Conservation (phyloP, 352 stramenopile genomes). For the Pythium utonaiense region DNA sequence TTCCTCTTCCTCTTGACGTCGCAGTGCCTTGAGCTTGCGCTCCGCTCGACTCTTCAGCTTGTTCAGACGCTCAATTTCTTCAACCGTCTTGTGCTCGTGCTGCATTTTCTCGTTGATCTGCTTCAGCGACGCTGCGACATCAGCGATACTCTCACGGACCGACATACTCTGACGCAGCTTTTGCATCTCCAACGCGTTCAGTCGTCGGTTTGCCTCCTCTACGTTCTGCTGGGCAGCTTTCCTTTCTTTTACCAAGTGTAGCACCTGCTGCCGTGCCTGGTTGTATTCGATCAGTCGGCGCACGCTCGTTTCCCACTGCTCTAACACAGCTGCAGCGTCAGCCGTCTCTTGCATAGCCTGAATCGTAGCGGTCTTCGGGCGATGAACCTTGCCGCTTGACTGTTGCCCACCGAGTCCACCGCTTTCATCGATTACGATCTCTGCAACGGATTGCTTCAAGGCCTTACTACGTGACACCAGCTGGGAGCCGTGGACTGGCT, state of each 20-base stretch:
- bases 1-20: constrained; percentile 40
- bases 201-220: constrained; percentile 43
- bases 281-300: constrained; percentile 58
- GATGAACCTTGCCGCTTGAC: background rate
- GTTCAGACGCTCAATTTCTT: constrained; percentile 65
- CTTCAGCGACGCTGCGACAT: constrained; percentile 57
- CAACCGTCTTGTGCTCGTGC: constrained; percentile 44
- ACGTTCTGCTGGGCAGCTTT: constrained; percentile 56
- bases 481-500: background rate
- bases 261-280: constrained; percentile 48
- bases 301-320: constrained; percentile 51
- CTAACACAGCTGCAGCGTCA: too few species aligned
- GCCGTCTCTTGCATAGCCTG: too few species aligned
- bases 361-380: background rate
- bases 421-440: constrained; percentile 20
- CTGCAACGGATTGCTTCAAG: background rate
- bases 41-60: constrained; percentile 69
- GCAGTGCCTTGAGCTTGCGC: constrained; percentile 48
- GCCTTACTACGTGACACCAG: background rate
- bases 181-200: constrained; percentile 81
- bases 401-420: background rate
- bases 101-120: constrained; percentile 65
- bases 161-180: constrained; percentile 73
- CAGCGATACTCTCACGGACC: constrained; percentile 71
- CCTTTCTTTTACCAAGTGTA: constrained; percentile 63